Evolutionary conservation across 1,284 basidiomycete genomes (phyloP).

Genomic region (Malassezia yamatoensis): DNA sequence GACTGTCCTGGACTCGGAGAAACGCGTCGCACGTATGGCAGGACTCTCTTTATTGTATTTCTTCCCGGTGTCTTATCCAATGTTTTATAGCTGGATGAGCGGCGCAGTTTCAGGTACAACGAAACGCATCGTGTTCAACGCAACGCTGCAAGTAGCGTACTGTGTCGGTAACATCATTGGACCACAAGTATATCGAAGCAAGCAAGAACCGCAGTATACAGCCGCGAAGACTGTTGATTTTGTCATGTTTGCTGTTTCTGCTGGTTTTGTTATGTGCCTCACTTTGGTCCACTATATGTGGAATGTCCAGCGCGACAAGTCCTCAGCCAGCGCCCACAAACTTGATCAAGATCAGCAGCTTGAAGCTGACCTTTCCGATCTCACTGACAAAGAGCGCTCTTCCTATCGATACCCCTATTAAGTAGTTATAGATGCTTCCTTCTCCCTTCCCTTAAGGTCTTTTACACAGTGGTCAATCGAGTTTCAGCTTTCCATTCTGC

Average conservation of each 20-base stretch:
- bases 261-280: constrained; percentile 19
- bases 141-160: constrained; percentile 33
- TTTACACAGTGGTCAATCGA: too few species aligned
- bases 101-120: constrained; percentile 32
- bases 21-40: constrained; percentile 2
- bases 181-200: constrained; percentile 33
- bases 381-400: constrained; percentile 41
- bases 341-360: constrained; percentile 3
- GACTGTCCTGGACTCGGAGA: background rate
- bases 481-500: too few species aligned
- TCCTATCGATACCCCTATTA: constrained; percentile 44
- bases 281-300: constrained; percentile 26
- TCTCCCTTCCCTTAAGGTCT: too few species aligned
- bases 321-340: constrained; percentile 2
- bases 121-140: constrained; percentile 40
- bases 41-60: constrained; percentile 23
- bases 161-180: constrained; percentile 36
- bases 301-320: constrained; percentile 27
- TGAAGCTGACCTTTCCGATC: constrained; percentile 35
- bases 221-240: constrained; percentile 39
- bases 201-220: constrained; percentile 26
- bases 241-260: constrained; percentile 33
- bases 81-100: constrained; percentile 25
- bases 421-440: background rate
- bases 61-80: constrained; percentile 27